Evolutionary conservation across 2,329 filamentous ascomycete genomes (phyloP), one percentile per base, ranked within the genome.

Genomic region (Emydomyces testavorans): DNA sequence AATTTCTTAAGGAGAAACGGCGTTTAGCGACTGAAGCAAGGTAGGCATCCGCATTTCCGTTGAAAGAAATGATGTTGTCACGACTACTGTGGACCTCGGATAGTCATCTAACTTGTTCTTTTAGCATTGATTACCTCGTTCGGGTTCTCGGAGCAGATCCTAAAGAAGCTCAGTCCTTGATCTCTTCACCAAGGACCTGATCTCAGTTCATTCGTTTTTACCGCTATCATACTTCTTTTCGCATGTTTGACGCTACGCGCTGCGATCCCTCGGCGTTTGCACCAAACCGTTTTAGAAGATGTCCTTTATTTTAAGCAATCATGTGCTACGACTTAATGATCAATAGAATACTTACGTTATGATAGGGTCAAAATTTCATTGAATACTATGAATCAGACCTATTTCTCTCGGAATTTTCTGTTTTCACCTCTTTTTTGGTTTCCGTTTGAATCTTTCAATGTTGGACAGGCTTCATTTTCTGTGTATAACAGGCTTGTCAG

Each of bases 1-100:
- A 79, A 53, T 90, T 93, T 65, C 79, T 85, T 58, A 76, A 78
- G 52, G 75, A 87, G 60, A 82, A 81, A 67, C 74, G 76, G 59
- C 74, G 76, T 60, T 76, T 88, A 61, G 77, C 78, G 37, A 75
- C 73, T 44, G 80, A 83, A 57, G 84, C 87, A 57, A 90, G 85
- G 88, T 94, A 69, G 76, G 82, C 76, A n/a, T 31, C 20, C 23
- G 24, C 21, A 7, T 44, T 26, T 6, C 41, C 11, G 15, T 7
- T 10, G 31, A 37, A 37, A 6, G 7, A 4, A 6, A 24, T 15
- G 13, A 34, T 34, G 18, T 10, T 11, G 15, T 21, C 23, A 20
- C 15, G 37, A 7, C 21, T 32, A 6, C 23, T 18, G 13, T n/a
- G 6, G 18, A 23, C 20, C 4, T 26, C 2, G 24, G 18, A 34